Percentiles rank a stretch among this genome's conserved stretches.
Conservation (phyloP, 768 basidiomycete genomes). For the Coprinellus aureogranulatus region DNA sequence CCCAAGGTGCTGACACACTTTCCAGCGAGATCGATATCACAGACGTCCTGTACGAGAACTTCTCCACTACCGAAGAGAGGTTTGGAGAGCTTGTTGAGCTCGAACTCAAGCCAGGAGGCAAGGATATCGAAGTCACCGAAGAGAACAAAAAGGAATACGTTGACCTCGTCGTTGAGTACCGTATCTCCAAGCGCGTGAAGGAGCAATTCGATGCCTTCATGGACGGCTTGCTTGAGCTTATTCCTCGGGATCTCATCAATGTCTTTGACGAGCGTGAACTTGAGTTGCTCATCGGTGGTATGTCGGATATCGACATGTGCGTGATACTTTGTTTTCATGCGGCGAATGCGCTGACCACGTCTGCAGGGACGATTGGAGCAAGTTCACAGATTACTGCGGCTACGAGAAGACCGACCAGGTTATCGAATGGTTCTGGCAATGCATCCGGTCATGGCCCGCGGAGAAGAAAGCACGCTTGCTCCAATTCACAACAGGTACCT, state of each 20-base stretch:
- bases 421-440: slow-evolving; percentile 96
- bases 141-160: slow-evolving; percentile 80
- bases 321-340: slow-evolving; percentile 19
- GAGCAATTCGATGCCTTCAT: slow-evolving; percentile 86
- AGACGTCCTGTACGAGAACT: slow-evolving; percentile 70
- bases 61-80: slow-evolving; percentile 67
- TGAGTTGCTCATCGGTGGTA: slow-evolving; percentile 87
- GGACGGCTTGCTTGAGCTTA: slow-evolving; percentile 80
- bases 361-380: slow-evolving; percentile 82
- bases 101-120: slow-evolving; percentile 64
- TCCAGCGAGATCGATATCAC: slow-evolving; percentile 74
- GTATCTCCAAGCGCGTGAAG: slow-evolving; percentile 76
- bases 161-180: slow-evolving; percentile 74
- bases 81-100: slow-evolving; percentile 71
- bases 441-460: slow-evolving; percentile 83
- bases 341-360: slow-evolving; percentile 7
- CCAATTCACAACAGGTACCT: slow-evolving; percentile 87
- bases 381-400: slow-evolving; percentile 89
- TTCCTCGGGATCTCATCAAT: slow-evolving; percentile 79
- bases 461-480: slow-evolving; percentile 84
- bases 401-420: slow-evolving; percentile 85
- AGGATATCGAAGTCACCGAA: slow-evolving; percentile 61
- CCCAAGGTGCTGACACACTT: slow-evolving; percentile 1
- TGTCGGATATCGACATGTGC: slow-evolving; percentile 87
- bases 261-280: slow-evolving; percentile 92